Evolutionary conservation across 305 asterid genomes (phyloP), one percentile per base, ranked within the genome.

Genomic region (Stenogyne calaminthoides): DNA sequence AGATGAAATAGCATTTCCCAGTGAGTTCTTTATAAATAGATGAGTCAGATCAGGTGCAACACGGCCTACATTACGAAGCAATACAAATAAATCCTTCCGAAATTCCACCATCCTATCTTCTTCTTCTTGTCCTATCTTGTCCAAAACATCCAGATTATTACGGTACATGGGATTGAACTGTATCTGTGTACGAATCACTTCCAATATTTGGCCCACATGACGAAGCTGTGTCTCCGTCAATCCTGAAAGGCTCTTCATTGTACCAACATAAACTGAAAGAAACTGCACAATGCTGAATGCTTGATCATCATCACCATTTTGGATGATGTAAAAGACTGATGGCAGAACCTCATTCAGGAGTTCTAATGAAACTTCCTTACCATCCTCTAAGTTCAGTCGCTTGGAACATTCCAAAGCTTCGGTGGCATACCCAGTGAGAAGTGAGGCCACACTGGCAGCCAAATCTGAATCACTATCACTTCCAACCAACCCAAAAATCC

Each of bases 41-140:
- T 87, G 97, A 55, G 96, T 92, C 66, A 87, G 85, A 78, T 91
- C 91, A 37, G 97, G 97, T 18, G 98, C 99, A 60, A 95, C 96
- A 72, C 93, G 96, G 5, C 93, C 95, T 52, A 92, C 81, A 83
- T 78, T 86, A 20, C 97, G 96, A 37, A 95, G 86, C 79, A 95
- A 75, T 32, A 92, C 89, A 67, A 88, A 83, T 40, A 88, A 80
- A 76, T 92, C 99, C 79, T 95, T 95, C 76, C 99, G 83, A 76
- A 89, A 92, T 63, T 95, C 99, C 67, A 79, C 78, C 98, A 95
- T 89, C 77, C 96, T 86, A 51, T 95, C 97, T 80, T 88, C 96
- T 83, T 95, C 98, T 75, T 92, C 96, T 80, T 61, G 88, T 61
- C 98, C 99, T 71, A 92, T 82, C 84, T 88, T 95, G 81, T 90